Evolutionary conservation across 2,329 filamentous ascomycete species (phyloP), one percentile per base, ranked within the genome.

Genomic region (Trichoderma guizhouense): DNA sequence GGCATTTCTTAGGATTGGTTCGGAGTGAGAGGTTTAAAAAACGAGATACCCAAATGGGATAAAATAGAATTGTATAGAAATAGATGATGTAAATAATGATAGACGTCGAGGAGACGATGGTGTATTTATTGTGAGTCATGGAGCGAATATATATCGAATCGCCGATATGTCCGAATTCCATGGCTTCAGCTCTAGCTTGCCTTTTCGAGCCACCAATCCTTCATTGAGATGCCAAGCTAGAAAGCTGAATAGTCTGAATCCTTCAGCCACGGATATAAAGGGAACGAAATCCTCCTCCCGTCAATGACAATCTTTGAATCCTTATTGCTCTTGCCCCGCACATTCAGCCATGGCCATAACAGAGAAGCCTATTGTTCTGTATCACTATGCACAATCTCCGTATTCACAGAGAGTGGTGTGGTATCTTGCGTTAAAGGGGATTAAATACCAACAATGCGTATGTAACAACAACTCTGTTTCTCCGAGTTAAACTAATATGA

Each of bases 401-500:
- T 71, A 71, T 36, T 60, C 68, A 8, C n/a, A 28, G 28, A 53
- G 57, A 73, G 80, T 93, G 34, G 80, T 86, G 36, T 92, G 90
- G 90, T 93, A 93, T 78, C 83, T 93, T 15, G 84, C 85, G 34
- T 84, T 93, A 1, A 87, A 91, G 58, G 85, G 86, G 26, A 91
- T 93, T 55, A 84, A 86, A 0, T 92, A 90, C 76, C 85, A 84
- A 60, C 86, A 92, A 89, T 92, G 90, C 76, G 89, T 92, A 83
- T 79, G 87, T 30, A 53, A 8, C 15, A 24, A 3, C 26, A 24
- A 24, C 18, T 14, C 21, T 5, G 5, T 1, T 28, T 36, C 28
- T 14, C 6, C 3, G 7, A 8, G 5, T 24, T 28, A 47, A n/a
- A 32, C 21, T 14, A 12, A 21, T 7, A 30, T 11, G 2, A 18